Evolutionary conservation across 116 monocot species (phyloP).

Genomic region (Phalaenopsis hybrid): DNA sequence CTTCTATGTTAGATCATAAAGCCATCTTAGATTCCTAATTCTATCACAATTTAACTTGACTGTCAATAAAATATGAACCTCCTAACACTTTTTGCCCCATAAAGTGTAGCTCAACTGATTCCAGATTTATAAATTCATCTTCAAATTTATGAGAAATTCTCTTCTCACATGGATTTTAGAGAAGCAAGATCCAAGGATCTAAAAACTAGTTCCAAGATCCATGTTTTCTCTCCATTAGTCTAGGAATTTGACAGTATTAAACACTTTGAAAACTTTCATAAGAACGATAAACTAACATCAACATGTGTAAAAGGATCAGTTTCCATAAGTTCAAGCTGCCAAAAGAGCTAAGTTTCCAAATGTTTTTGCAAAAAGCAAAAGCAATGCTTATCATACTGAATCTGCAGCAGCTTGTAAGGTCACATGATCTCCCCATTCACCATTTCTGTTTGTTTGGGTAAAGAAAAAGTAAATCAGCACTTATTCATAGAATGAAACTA

Average conservation of each 20-base stretch:
- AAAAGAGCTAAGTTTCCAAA: background rate
- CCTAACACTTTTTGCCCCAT: background rate
- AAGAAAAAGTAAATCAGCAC: constrained; percentile 3
- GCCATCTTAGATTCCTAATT: background rate
- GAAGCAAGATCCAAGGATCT: background rate
- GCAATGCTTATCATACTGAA: constrained; percentile 32
- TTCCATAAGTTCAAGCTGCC: background rate
- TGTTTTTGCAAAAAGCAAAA: background rate
- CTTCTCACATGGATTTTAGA: background rate
- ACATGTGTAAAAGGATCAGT: background rate
- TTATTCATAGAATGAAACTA: constrained; percentile 1
- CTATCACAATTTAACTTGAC: background rate
- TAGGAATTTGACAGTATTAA: background rate
- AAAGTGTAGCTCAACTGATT: background rate
- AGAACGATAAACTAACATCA: background rate
- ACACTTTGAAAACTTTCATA: background rate
- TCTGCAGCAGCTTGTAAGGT: constrained; percentile 91
- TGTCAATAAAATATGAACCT: background rate
- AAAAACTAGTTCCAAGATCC: background rate
- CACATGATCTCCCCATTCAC: constrained; percentile 93
- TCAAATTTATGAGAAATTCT: background rate
- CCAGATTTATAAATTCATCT: background rate
- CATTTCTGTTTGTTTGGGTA: constrained; percentile 32
- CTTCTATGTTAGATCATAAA: background rate
- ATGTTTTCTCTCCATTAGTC: background rate